Evolutionary conservation across 177 flowering plant genomes (phyloP).

Genomic region (Vitis hybrid): DNA sequence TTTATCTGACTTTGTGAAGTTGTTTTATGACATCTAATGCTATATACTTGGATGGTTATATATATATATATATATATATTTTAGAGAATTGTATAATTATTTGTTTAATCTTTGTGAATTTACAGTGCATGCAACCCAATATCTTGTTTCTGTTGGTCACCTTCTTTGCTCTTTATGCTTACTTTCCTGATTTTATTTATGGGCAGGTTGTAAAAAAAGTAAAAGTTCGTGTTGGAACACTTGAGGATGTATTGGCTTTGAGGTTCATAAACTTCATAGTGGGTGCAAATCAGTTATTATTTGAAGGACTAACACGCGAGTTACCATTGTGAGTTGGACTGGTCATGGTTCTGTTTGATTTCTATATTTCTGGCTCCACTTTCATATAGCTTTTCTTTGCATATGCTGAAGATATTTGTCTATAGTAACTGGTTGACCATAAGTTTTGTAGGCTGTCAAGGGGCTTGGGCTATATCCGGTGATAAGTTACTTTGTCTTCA

Average conservation of each 20-base stretch:
- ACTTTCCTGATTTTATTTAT: conserved; percentile 5
- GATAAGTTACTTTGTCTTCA: too few relatives aligned
- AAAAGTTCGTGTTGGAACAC: conserved; percentile 41
- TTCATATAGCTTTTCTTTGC: background rate
- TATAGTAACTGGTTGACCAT: too few relatives aligned
- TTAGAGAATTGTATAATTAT: too few relatives aligned
- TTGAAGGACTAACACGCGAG: conserved; percentile 92
- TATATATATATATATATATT: too few relatives aligned
- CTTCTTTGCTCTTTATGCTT: background rate
- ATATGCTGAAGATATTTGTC: too few relatives aligned
- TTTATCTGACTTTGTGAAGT: too few relatives aligned
- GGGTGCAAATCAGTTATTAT: conserved; percentile 70
- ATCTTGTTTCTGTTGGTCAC: background rate
- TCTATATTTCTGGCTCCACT: background rate
- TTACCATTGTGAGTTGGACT: conserved; percentile 68
- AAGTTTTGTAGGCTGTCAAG: too few relatives aligned
- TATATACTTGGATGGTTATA: too few relatives aligned
- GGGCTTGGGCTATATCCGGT: too few relatives aligned
- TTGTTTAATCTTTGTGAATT: background rate
- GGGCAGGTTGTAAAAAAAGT: conserved; percentile 65
- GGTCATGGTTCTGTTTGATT: background rate
- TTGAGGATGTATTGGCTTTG: conserved; percentile 82
- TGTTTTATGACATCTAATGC: too few relatives aligned
- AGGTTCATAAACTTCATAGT: conserved; percentile 66
- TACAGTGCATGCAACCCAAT: background rate